Conservation (phyloP, 1,139 yeast genomes). For the Yamadazyma dendronema region DNA sequence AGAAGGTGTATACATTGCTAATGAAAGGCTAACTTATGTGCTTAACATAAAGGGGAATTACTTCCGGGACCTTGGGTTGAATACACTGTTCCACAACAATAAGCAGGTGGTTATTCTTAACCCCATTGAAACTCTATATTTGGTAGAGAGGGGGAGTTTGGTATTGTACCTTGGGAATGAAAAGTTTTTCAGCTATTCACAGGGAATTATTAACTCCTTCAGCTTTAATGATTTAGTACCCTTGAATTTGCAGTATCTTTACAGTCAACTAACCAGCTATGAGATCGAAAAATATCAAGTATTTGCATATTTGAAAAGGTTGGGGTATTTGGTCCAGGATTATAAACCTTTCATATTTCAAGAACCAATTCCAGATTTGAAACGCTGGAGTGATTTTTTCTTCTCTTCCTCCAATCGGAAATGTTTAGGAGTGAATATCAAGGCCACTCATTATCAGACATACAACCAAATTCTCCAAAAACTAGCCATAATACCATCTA, state of each 20-base stretch:
- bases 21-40: conserved; percentile 34
- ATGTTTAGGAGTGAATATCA: conserved; percentile 12
- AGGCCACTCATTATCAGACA: conserved; percentile 32
- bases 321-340: conserved; percentile 68
- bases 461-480: conserved; percentile 40
- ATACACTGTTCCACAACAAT: conserved; percentile 16
- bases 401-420: background rate
- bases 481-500: conserved; percentile 32
- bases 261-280: conserved; percentile 34
- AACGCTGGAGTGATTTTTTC: background rate
- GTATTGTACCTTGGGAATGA: conserved; percentile 44
- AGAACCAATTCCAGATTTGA: background rate
- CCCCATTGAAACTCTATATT: conserved; percentile 70
- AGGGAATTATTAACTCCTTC: conserved; percentile 13
- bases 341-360: conserved; percentile 17
- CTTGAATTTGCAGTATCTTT: conserved; percentile 65
- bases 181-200: conserved; percentile 17
- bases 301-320: conserved; percentile 71
- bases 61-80: conserved; percentile 66
- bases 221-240: conserved; percentile 26
- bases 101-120: conserved; percentile 43
- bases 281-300: conserved; percentile 61
- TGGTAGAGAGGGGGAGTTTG: conserved; percentile 82
- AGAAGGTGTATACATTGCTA: conserved; percentile 47
- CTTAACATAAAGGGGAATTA: conserved; percentile 69